Evolutionary conservation across 768 basidiomycete species (phyloP), one percentile per base, ranked within the genome.

Genomic region (Coprinopsis sp.): DNA sequence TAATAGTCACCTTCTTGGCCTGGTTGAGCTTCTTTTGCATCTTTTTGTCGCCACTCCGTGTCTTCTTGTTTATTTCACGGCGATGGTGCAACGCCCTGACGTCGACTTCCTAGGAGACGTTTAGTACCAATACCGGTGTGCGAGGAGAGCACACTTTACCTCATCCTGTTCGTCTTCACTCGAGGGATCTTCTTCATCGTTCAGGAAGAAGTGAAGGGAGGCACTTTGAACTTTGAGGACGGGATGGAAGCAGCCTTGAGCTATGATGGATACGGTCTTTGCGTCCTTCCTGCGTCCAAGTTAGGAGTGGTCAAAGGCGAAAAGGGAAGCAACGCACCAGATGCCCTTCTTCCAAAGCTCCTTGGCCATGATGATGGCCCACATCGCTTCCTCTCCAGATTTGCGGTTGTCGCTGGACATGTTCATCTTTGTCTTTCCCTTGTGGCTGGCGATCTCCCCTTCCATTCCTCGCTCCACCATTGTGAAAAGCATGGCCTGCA

Each of bases 381-480:
- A 98, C 83, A 96, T 88, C 2, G 94, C 93, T 56, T 97, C 96
- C 25, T 91, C 88, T 2, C 82, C 81, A 6, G 39, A 8, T 34
- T 43, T 49, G 13, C 47, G 39, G 21, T 19, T 16, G 24, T 37
- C 47, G 31, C 31, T 12, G 8, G 40, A 27, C 10, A 22, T n/a
- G 39, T 70, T 64, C 23, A 65, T 62, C 11, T 64, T 60, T n/a
- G 63, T 62, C 57, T 83, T 91, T 3, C 84, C 92, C 63, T 91
- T 93, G 70, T 93, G 83, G 10, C 91, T 88, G 13, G 82, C 61
- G 13, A 91, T 80, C 55, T 91, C 83, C 1, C 72, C 84, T 31
- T 82, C 80, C 84, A 92, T 89, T 11, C 92, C 93, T 30, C 86
- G 81, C 64, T 96, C 94, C 6, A 97, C 82, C 94, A 98, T 98